Base-by-base conservation (phyloP, 805 yeast species). In the Candida ascalaphidarum region DNA sequence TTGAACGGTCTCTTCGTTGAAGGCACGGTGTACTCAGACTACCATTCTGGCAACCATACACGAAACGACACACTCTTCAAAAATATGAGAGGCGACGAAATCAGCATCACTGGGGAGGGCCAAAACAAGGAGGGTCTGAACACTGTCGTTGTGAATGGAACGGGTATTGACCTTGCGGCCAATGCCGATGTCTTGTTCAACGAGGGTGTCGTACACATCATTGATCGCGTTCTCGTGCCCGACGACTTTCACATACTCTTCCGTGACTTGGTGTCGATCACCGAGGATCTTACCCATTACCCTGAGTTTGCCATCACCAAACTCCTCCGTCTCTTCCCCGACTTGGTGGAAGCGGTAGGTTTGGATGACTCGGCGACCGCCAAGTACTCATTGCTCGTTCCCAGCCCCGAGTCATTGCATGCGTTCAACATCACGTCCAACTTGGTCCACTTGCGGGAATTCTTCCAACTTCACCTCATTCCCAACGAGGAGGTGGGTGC, bases 171-270 rank as follows among this genome's bases (percentile, higher is more conserved):
- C 2, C 35, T 69, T 1, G 58, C 66, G 0, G 40, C 64, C 29
- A 65, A 71, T 33, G 53, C 72, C 1, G 96, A 88, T 46, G 68
- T 83, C 5, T 46, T 88, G 10, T 88, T 82, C 48, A 75, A 72
- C 37, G 80, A 81, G 48, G 97, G 97, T 2, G 95, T 88, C 0
- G 72, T 81, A 1, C 95, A 84, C 47, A 75, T 88, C 2, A 58
- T 81, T 9, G 57, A 66, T 21, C 50, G 65, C 4, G 59, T 82
- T 1, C 37, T 71, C 3, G 54, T 82, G 11, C 95, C 96, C 0
- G 48, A 55, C 0, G 50, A 57, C 14, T 49, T 88, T 17, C 48
- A 61, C 5, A 68, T 88, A 3, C 44, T 76, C 0, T 50, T 79
- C 8, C 26, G 34, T 3, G 79, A 84, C 30, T 60, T 88, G 29